Base-by-base conservation (phyloP, 164 flowering plant species). In the Sedum album region DNA sequence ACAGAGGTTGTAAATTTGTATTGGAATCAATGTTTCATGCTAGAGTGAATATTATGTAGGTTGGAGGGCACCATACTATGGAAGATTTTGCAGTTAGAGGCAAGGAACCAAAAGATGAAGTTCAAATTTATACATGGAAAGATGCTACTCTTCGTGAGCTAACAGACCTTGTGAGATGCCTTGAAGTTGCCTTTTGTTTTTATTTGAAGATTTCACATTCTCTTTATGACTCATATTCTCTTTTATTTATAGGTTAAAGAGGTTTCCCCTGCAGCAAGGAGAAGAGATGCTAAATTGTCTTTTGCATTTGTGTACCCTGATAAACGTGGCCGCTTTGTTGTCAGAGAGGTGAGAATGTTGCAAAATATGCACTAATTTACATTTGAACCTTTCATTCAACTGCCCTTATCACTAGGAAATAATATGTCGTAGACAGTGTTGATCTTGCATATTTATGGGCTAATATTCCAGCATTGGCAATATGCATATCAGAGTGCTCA, bases 121-220 rank as follows among this genome's bases (percentile, higher is more conserved):
- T 95, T 76, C 97, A 95, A 70, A 95, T 95, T 36, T 95, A 94
- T 74, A 92, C 99, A 61, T 94, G 99, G 99, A 88, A 86, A 73
- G 99, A 95, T 84, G 99, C 99, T 28, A 95, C 93, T 5, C 90
- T 95, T 31, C 92, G 96, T 9, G 99, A 95, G 77, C 70, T 95
- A 67, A 90, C 97, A 66, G 99, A 92, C 81, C 84, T 92, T 76
- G 97, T 93, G 75, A 66, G 82, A 70, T 30, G 41, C 30, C 48
- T 61, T 53, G 26, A 11, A 8, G 13, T n/a, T n/a, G n/a, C n/a
- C n/a, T 51, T 51, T 10, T 1, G 8, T 21, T 4, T 20, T 51
- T 9, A 51, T 20, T 51, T 9, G 21, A 7, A 51, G 57, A 21
- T 51, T 6, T 23, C 57, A 23, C 21, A 9, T n/a, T 21, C 25